Base-by-base conservation (phyloP, 1,139 yeast species). In the Zygosaccharomyces sapae region DNA sequence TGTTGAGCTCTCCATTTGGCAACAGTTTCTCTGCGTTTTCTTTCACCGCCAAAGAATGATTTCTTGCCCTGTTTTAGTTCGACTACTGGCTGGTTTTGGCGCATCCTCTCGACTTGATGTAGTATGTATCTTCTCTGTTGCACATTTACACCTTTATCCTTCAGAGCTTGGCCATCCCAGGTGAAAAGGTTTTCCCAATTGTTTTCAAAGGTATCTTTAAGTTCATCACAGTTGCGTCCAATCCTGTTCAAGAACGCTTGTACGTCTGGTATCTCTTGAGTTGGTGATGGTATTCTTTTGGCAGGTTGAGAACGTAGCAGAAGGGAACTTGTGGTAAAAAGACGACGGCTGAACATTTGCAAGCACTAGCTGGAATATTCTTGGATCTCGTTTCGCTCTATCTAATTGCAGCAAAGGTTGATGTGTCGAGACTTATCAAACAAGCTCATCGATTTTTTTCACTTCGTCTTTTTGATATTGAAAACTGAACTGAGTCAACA, bases 31-130 rank as follows among this genome's bases (percentile, higher is more conserved):
- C 76, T 79, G 51, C 85, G 76, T 59, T 83, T 85, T 66, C 96
- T 79, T 69, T 89, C 96, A 63, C 97, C 96, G 34, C 97, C 97
- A 59, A 80, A 74, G 77, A 82, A 82, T 22, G 72, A 66, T 77
- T 89, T 90, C 70, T 72, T 77, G 12, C 94, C 89, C 56, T 74
- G 68, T 58, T 77, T 77, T 56, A 80, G 76, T 61, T 81, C 87
- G 54, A 71, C 62, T 50, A 85, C 71, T 16, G 78, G 76, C 52
- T 76, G 77, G 49, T 84, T 82, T 57, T 79, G 75, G 63, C 81
- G 78, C 56, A 68, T 75, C 49, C 66, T 68, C 68, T 69, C 73
- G 13, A 65, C 59, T 44, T 70, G 72, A 4, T 52, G 53, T 53
- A 81, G 67, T 59, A 81, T 72, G 63, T 82, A 83, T 62, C 83